Percentiles rank a stretch among this genome's conserved stretches.
Evolutionary conservation across 2,329 filamentous ascomycete genomes (phyloP).

Genomic region (Nothophoma quercina): DNA sequence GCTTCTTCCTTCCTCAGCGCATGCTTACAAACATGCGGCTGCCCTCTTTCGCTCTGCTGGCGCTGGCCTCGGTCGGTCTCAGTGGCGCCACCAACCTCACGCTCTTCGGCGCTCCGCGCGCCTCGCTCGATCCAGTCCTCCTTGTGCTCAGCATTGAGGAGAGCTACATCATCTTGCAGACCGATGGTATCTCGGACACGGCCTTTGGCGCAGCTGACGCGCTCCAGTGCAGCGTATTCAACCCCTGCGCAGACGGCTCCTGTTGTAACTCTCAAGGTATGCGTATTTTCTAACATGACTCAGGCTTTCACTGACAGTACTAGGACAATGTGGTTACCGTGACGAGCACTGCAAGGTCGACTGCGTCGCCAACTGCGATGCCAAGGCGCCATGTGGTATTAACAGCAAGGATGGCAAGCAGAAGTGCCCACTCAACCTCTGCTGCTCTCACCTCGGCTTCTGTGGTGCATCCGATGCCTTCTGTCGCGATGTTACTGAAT

Average conservation of each 20-base stretch:
- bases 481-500: slow-evolving; percentile 9
- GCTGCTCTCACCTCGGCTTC: slow-evolving; percentile 47
- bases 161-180: slow-evolving; percentile 20
- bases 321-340: slow-evolving; percentile 22
- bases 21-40: slow-evolving; percentile 16
- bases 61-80: too few species aligned
- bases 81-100: slow-evolving; percentile 8
- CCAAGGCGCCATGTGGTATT: slow-evolving; percentile 49
- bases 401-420: slow-evolving; percentile 23
- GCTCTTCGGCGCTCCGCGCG: slow-evolving; percentile 16
- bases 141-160: slow-evolving; percentile 21
- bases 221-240: slow-evolving; percentile 13
- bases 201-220: background rate
- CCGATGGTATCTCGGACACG: background rate
- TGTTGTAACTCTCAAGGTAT: slow-evolving; percentile 21
- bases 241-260: slow-evolving; percentile 19
- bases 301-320: background rate
- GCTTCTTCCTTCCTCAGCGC: background rate
- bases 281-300: background rate
- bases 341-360: slow-evolving; percentile 21
- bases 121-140: slow-evolving; percentile 7
- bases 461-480: slow-evolving; percentile 47
- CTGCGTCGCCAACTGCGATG: slow-evolving; percentile 47
- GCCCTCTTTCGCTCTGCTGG: too few species aligned
- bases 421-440: slow-evolving; percentile 25